Base-by-base conservation (phyloP, 2,329 filamentous ascomycete species). In the Tolypocladium guangdongense region DNA sequence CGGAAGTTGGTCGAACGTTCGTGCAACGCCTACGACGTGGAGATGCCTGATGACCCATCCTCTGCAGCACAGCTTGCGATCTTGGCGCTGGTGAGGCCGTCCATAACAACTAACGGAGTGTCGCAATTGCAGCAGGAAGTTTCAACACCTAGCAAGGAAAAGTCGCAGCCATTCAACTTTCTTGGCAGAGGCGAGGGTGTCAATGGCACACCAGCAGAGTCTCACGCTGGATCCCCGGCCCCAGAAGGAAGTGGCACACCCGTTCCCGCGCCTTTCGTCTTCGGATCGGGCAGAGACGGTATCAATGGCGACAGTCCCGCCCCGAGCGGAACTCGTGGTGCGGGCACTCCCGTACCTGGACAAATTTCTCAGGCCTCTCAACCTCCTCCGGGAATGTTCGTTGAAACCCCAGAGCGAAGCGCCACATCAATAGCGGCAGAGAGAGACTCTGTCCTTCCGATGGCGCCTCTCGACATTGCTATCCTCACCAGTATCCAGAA, bases 1-100 rank as follows among this genome's bases (percentile, higher is more conserved):
- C 82, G 90, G 59, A 90, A 86, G 63, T 76, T 97, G 24, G 83
- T 97, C 35, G 85, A 89, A 53, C 86, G 88, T 38, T 96, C 92
- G 0, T 90, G 91, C 62, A 95, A 99, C 66, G 83, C 95, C 14
- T 99, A 99, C 68, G 93, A 97, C 57, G 84, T 87, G 32, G 87
- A 92, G 35, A 68, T 80, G 14, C 89, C 91, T 0, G 95, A 97
- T 66, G 93, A 99, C 64, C 93, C 93, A 1, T 74, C 84, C 1
- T 96, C 93, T 0, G 78, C 84, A 10, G 92, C 93, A 5, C 93
- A 99, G 70, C 75, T 89, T 10, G 85, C 76, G 24, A 79, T 85
- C 38, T 67, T 86, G 30, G 76, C 77, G 0, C 71, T 78, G 35
- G 79, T 83, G 56, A 81, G 83, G 61, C 82, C 82, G 1, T 82